Conservation (phyloP, 768 basidiomycete species). For the Suillus bovinus region DNA sequence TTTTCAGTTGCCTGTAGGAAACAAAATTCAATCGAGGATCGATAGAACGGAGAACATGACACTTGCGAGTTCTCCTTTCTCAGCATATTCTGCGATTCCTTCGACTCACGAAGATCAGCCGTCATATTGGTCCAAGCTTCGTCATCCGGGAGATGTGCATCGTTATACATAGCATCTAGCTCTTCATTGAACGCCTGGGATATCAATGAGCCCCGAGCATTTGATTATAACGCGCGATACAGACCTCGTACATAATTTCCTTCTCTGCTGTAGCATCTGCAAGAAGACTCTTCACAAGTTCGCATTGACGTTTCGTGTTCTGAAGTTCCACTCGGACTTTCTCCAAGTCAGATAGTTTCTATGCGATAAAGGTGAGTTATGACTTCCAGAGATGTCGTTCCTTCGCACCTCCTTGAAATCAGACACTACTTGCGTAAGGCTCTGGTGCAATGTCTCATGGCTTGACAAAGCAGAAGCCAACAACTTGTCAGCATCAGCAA, state of each 20-base stretch:
- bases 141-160: constrained; percentile 75
- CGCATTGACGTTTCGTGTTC: constrained; percentile 70
- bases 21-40: constrained; percentile 9
- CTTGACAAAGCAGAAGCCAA: constrained; percentile 51
- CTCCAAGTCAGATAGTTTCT: constrained; percentile 69
- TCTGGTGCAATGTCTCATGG: constrained; percentile 56
- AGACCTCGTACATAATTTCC: constrained; percentile 90
- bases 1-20: constrained; percentile 60
- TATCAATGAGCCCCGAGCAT: constrained; percentile 6
- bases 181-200: constrained; percentile 91
- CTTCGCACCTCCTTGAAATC: constrained; percentile 59
- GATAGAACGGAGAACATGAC: not conserved
- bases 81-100: constrained; percentile 72
- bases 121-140: constrained; percentile 84
- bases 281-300: constrained; percentile 75
- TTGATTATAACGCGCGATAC: constrained; percentile 19
- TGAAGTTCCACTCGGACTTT: constrained; percentile 63
- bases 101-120: constrained; percentile 69
- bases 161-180: constrained; percentile 87
- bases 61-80: constrained; percentile 81
- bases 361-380: constrained; percentile 6
- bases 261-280: constrained; percentile 82
- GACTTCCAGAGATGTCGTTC: not conserved
- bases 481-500: constrained; percentile 57
- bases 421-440: constrained; percentile 48